phyloP scores from a whole-genome alignment of 495 filamentous ascomycete species.

The Viridothelium virens region DNA sequence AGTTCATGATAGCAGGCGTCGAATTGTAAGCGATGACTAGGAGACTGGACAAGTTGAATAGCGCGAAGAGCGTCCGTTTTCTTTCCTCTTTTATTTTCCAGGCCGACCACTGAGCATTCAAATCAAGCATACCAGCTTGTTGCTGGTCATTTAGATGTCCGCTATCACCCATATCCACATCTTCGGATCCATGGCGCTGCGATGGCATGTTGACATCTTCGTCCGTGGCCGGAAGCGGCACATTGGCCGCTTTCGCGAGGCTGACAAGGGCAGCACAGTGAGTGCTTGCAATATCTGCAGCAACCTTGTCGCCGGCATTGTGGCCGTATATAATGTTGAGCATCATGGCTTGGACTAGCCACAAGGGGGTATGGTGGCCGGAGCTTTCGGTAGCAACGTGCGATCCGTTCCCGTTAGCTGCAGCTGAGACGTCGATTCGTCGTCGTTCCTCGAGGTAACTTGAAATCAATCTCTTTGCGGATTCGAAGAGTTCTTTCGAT shows the following conservation, averaged over 20 bases:
- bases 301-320: conserved; percentile 84
- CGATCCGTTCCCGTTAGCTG: conserved; percentile 55
- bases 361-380: conserved; percentile 75
- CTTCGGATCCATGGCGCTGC: conserved; percentile 8
- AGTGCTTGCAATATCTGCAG: conserved; percentile 82
- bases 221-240: conserved; percentile 47
- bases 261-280: conserved; percentile 88
- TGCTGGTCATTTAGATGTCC: conserved; percentile 35
- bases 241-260: conserved; percentile 76
- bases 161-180: conserved; percentile 32
- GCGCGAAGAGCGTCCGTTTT: conserved; percentile 85
- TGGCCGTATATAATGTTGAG: conserved; percentile 95
- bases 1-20: conserved; percentile 83
- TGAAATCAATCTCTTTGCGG: conserved; percentile 91
- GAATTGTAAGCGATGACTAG: conserved; percentile 90
- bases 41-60: conserved; percentile 86
- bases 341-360: conserved; percentile 98
- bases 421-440: conserved; percentile 78
- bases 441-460: conserved; percentile 87
- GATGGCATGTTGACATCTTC: not conserved
- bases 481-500: conserved; percentile 83
- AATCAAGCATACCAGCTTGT: conserved; percentile 39
- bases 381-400: conserved; percentile 50
- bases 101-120: conserved; percentile 74
- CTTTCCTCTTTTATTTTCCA: conserved; percentile 89